Evolutionary conservation across 2,329 filamentous ascomycete species (phyloP), one percentile per base, ranked within the genome.

Genomic region (Trichocomaceae sp.): DNA sequence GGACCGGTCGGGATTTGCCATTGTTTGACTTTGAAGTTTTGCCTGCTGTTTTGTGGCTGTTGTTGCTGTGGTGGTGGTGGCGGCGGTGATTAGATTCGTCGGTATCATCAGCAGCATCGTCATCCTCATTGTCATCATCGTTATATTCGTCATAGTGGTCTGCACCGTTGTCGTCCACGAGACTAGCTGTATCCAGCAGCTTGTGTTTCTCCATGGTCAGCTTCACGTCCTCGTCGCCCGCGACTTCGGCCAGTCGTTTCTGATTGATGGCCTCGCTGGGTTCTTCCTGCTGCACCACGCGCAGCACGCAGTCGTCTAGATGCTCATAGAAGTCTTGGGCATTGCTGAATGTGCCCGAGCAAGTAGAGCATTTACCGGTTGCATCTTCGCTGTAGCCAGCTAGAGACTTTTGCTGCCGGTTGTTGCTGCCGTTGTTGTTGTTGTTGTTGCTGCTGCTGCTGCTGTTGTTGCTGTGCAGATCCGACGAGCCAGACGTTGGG

Each of bases 321-420:
- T 97, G 92, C 75, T 97, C 92, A 70, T 97, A 96, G 75, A 96
- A 96, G 66, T 96, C 92, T 72, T 97, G 92, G 2, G 92, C 89
- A 58, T 86, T 92, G 61, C 80, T 80, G 69, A 96, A 97, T 7
- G 83, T 88, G 42, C 84, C 81, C 13, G 88, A 89, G 72, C 92
- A 97, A 60, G 93, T 97, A 3, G 90, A 95, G 72, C 92, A 97
- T 69, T 87, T 90, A 60, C 90, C 91, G 50, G 87, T 87, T 31
- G 88, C 85, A 64, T 93, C 88, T 57, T 84, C 80, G 19, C 86
- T 80, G 66, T 89, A 89, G 52, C 82, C 83, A 5, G 83, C 82
- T 35, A 86, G 77, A 71, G 86, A 88, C 76, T 86, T 86, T 15
- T 47, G 50, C 2, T 9, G 26, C 10, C 26, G 4, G 5, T 29